Percentiles rank a stretch among this genome's conserved stretches.
Conservation (phyloP, 345 rosid genomes). For the Melastoma malabathricum region DNA sequence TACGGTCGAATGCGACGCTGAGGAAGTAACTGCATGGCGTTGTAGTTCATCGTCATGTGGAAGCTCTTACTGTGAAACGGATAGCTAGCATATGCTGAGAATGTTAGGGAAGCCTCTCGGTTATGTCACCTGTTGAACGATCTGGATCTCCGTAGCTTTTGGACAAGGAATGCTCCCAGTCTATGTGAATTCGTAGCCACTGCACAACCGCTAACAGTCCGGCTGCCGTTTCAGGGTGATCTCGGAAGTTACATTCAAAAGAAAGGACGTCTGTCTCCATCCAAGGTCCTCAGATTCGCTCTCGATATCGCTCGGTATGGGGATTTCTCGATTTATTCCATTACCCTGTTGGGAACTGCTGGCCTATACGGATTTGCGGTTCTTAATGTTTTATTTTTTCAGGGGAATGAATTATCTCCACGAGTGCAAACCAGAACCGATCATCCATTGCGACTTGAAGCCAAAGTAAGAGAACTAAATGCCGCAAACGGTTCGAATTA, state of each 20-base stretch:
- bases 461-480: constrained; percentile 77
- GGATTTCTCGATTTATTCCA: too few relatives aligned
- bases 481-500: constrained; percentile 23
- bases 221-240: constrained; percentile 58
- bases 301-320: constrained; percentile 87
- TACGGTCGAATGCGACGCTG: too few relatives aligned
- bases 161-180: too few relatives aligned
- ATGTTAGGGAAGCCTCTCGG: too few relatives aligned
- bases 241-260: constrained; percentile 61
- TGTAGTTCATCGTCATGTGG: background rate
- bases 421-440: constrained; percentile 26
- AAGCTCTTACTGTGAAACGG: too few relatives aligned
- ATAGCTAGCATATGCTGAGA: too few relatives aligned
- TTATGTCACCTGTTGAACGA: too few relatives aligned
- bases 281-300: constrained; percentile 70
- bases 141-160: too few relatives aligned
- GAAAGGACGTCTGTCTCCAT: constrained; percentile 81
- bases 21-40: too few relatives aligned
- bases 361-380: too few relatives aligned
- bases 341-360: too few relatives aligned
- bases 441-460: constrained; percentile 75
- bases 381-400: background rate
- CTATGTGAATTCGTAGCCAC: too few relatives aligned
- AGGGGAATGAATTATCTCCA: constrained; percentile 23
- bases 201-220: background rate